Evolutionary conservation across 2,329 filamentous ascomycete species (phyloP).

Genomic region (Nakataea oryzae): DNA sequence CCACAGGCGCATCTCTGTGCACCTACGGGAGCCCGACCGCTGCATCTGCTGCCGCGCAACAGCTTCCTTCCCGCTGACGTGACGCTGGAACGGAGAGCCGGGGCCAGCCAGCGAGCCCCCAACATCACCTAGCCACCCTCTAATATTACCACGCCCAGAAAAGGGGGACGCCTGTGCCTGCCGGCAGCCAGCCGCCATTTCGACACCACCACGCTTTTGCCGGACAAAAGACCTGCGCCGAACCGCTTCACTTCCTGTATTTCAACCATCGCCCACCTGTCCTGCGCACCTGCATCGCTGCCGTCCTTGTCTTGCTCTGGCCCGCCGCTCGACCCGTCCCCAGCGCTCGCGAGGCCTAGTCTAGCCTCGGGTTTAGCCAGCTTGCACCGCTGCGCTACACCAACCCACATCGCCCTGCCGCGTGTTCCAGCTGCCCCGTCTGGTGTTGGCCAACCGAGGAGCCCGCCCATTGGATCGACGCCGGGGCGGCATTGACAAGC

Average conservation of each 20-base stretch:
- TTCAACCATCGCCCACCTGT: background rate
- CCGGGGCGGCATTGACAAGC: background rate
- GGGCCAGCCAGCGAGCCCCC: no score
- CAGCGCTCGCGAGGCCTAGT: no score
- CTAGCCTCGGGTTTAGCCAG: no score
- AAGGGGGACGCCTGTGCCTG: background rate
- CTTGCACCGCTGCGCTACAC: no score
- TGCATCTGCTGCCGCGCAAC: background rate
- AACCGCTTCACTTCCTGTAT: background rate
- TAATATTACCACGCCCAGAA: background rate
- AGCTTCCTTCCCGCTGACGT: background rate
- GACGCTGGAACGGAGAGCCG: background rate
- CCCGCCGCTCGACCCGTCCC: no score
- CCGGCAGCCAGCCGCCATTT: background rate
- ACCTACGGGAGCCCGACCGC: no score
- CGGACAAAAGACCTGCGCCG: background rate
- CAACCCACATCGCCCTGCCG: no score
- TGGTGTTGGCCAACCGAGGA: no score
- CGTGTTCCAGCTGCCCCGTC: background rate
- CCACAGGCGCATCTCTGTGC: background rate
- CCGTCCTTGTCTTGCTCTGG: background rate
- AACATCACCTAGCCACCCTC: no score
- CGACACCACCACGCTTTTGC: background rate
- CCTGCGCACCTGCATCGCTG: background rate
- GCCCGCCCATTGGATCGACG: background rate